These are phyloP conservation scores for Trichoderma harzianum DNA, from an alignment of 2,329 filamentous ascomycete species.

Conservation along the genomic window DNA sequence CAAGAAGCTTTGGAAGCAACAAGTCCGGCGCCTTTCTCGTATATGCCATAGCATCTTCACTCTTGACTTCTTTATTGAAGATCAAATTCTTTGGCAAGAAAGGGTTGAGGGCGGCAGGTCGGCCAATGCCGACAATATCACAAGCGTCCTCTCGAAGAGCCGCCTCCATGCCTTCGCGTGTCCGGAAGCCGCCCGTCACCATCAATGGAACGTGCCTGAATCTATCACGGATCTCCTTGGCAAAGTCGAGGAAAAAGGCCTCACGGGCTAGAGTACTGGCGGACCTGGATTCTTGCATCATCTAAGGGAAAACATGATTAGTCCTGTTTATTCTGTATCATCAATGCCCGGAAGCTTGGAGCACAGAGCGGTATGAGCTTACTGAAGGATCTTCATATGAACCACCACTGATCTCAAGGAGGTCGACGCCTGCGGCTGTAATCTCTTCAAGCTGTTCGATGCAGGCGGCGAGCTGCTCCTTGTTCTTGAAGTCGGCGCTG, in stretches of 20 bases:
- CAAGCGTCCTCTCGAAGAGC: constrained; percentile 38
- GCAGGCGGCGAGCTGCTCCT: constrained; percentile 46
- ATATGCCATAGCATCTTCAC: constrained; percentile 34
- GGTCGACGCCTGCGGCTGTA: constrained; percentile 53
- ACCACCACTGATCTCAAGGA: constrained; percentile 66
- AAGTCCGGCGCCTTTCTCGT: constrained; percentile 25
- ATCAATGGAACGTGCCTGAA: constrained; percentile 47
- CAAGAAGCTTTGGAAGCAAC: constrained; percentile 26
- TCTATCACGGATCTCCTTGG: constrained; percentile 39
- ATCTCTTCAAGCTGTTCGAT: constrained; percentile 57
- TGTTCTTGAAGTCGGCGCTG: constrained; percentile 53
- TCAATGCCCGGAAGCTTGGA: not conserved
- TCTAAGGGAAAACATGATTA: constrained; percentile 24
- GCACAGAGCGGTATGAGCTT: not conserved
- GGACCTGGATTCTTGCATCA: constrained; percentile 30
- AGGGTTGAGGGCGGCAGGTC: constrained; percentile 40
- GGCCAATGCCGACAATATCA: constrained; percentile 40
- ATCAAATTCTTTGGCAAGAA: constrained; percentile 35
- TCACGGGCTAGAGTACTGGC: constrained; percentile 51
- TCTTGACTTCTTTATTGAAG: constrained; percentile 33
- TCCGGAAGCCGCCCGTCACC: constrained; percentile 63
- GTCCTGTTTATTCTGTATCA: not conserved
- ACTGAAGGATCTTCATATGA: constrained; percentile 53
- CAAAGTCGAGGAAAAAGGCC: constrained; percentile 67
- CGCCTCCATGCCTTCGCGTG: constrained; percentile 39